Conservation (phyloP, 345 rosid genomes). For the Eucalyptus erythrocorys region DNA sequence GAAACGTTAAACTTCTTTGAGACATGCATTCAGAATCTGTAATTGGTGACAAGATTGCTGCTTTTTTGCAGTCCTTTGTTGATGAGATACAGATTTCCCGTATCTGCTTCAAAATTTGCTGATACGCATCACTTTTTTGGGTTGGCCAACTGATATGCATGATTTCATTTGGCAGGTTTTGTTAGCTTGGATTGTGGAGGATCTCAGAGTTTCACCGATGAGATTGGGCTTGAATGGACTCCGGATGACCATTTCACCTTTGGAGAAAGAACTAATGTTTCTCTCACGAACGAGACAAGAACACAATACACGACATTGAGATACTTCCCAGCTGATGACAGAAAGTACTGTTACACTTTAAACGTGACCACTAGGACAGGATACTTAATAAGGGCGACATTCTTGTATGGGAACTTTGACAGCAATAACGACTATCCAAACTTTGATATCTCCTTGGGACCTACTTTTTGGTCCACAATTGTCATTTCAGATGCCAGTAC, state of each 20-base stretch:
- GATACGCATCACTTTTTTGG: not conserved
- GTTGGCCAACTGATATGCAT: not conserved
- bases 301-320: conserved; percentile 67
- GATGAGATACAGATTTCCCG: not conserved
- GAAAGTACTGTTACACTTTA: conserved; percentile 84
- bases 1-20: not conserved
- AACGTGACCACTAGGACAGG: conserved; percentile 54
- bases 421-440: conserved; percentile 78
- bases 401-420: conserved; percentile 88
- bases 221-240: conserved; percentile 72
- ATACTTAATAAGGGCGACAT: conserved; percentile 85
- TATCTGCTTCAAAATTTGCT: not conserved
- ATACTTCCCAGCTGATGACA: conserved; percentile 84
- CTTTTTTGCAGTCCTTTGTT: not conserved
- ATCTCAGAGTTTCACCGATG: conserved; percentile 49
- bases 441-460: conserved; percentile 83
- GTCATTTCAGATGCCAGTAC: conserved; percentile 65
- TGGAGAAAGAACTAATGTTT: conserved; percentile 57
- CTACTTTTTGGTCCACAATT: conserved; percentile 89
- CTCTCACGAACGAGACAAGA: conserved; percentile 51
- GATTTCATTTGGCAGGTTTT: conserved; percentile 45
- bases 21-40: not conserved
- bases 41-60: not conserved
- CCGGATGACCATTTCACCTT: conserved; percentile 48
- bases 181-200: conserved; percentile 97